Evolutionary conservation across 2,329 filamentous ascomycete genomes (phyloP).

Genomic region (Fusarium metavorans): DNA sequence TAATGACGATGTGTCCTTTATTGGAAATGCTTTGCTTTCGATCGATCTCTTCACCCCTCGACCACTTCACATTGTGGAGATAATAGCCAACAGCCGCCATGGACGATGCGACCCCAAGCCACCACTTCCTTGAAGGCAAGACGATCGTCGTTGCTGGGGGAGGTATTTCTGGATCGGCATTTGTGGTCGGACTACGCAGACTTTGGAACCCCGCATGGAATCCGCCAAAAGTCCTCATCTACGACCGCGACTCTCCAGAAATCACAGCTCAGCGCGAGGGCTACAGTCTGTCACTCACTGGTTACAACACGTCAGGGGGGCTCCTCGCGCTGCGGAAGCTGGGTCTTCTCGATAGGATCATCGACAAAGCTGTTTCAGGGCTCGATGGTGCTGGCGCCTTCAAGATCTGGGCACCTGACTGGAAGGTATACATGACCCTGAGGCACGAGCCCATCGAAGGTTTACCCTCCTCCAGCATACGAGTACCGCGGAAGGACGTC

Average conservation of each 20-base stretch:
- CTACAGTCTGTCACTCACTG: constrained; percentile 56
- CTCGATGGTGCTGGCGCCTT: constrained; percentile 49
- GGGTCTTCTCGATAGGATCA: constrained; percentile 51
- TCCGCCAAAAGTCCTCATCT: constrained; percentile 53
- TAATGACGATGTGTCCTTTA: background rate
- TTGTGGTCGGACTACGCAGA: constrained; percentile 54
- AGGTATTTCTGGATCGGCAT: constrained; percentile 58
- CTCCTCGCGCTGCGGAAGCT: constrained; percentile 54
- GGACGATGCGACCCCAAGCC: constrained; percentile 15
- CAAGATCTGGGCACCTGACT: constrained; percentile 55
- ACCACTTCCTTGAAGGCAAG: constrained; percentile 54
- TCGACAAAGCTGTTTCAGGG: constrained; percentile 49
- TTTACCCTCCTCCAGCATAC: constrained; percentile 52
- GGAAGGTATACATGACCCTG: constrained; percentile 50
- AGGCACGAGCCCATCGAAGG: constrained; percentile 46
- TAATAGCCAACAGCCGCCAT: constrained; percentile 2
- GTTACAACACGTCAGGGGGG: constrained; percentile 50
- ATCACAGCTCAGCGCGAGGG: constrained; percentile 48
- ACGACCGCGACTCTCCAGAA: constrained; percentile 55
- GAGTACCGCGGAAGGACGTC: constrained; percentile 53
- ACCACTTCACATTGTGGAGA: background rate
- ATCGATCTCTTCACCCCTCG: background rate
- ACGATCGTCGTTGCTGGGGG: constrained; percentile 58
- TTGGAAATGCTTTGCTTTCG: background rate
- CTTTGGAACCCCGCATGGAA: constrained; percentile 49